Evolutionary conservation across 140 eudicot genomes (phyloP), one percentile per base, ranked within the genome.

Genomic region (Erigeron philadelphicus): DNA sequence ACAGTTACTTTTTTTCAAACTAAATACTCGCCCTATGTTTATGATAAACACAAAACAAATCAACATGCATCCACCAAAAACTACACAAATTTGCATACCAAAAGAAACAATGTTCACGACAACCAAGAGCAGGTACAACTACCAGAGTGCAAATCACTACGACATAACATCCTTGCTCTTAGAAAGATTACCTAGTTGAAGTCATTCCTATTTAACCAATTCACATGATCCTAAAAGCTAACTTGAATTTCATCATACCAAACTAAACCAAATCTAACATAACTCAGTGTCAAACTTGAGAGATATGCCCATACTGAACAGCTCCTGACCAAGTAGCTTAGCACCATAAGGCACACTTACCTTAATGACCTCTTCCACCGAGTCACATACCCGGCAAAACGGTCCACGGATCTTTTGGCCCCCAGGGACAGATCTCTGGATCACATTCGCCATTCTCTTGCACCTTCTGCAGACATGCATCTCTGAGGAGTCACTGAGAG

Each of bases 321-420:
- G 88, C 74, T 92, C 98, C 71, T 88, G 98, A 45, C 75, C 62
- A 35, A 92, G 81, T 9, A 92, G 66, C 83, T 88, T 92, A 0
- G 98, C 96, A n/a, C 96, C 96, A 60, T 92, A 88, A 7, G 96
- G 98, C 72, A 88, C 98, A 12, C 75, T 84, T 11, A 81, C 92
- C 85, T 67, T 82, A 4, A 92, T 83, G 9, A 92, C 79, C 21
- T 86, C 81, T 52, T 88, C 98, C 1, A 66, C 70, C 0, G 95
- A 92, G 48, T 86, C 86, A 23, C 98, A 92, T 50, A 86, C 79
- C n/a, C 95, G 76, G 71, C 97, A 91, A 50, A 74, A 88, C 2
- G 97, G 96, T 42, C 97, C 96, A 1, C 96, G 81, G n/a, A 86
- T 71, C 86, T 88, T 91, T n/a, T 78, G 82, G 4, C 96, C 96